These are phyloP conservation scores for Colletotrichum salicis DNA, from an alignment of 2,329 filamentous ascomycete genomes.

Conservation along the genomic window DNA sequence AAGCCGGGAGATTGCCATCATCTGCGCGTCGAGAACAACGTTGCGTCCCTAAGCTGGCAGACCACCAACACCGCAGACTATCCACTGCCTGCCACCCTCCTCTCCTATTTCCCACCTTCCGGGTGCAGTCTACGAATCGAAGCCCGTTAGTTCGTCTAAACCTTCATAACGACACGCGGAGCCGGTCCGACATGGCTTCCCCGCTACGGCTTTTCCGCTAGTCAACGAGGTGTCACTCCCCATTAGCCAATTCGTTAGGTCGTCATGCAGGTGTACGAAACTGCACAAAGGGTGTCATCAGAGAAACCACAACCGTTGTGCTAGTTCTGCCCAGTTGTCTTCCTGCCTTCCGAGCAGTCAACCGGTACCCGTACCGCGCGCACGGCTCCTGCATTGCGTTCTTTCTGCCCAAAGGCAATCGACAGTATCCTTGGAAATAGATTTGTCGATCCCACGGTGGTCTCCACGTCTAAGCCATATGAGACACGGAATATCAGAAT, in stretches of 20 bases:
- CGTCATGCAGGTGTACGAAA: slow-evolving; percentile 3
- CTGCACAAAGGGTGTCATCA: slow-evolving; percentile 1
- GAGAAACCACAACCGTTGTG: slow-evolving; percentile 6
- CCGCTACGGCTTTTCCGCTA: background rate
- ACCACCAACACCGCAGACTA: slow-evolving; percentile 36
- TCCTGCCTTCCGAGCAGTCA: background rate
- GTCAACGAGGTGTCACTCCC: background rate
- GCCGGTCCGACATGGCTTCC: background rate
- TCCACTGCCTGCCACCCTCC: background rate
- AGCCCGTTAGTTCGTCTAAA: slow-evolving; percentile 18
- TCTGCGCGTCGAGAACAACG: background rate
- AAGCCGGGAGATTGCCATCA: slow-evolving; percentile 4
- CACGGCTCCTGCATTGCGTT: slow-evolving; percentile 7
- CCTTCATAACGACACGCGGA: background rate
- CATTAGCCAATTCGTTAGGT: slow-evolving; percentile 5
- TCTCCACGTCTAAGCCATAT: slow-evolving; percentile 21
- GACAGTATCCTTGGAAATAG: slow-evolving; percentile 10
- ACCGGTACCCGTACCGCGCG: background rate
- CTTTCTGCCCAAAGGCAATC: slow-evolving; percentile 17
- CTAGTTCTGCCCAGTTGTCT: background rate
- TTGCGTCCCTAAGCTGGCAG: background rate
- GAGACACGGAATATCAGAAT: slow-evolving; percentile 15
- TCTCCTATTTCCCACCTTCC: slow-evolving; percentile 14
- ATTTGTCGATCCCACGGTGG: slow-evolving; percentile 21
- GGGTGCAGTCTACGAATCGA: background rate